Evolutionary conservation across 78 protist genomes (phyloP), one percentile per base, ranked within the genome.

Genomic region (Dictyostelium brefeldianum): DNA sequence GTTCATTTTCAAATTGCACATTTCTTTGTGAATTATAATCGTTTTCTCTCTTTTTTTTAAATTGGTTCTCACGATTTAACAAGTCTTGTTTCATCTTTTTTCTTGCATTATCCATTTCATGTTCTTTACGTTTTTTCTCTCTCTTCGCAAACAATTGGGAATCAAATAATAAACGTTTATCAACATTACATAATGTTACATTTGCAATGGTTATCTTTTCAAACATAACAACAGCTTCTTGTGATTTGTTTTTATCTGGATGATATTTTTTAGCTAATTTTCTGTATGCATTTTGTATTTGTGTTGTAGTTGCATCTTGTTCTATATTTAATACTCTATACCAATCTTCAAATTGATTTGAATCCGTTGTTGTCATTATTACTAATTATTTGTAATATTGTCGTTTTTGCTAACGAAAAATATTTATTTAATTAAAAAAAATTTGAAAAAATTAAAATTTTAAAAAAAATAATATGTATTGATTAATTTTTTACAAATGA

Each of bases 171-270:
- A 29, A n/a, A n/a, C 84, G 25, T 50, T 54, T 77, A 20, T 77
- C 78, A 12, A 77, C 67, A 64, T 87, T 56, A 9, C 54, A 12
- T 29, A 87, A 22, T 64, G 80, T 77, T 15, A 31, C 62, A 25
- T 87, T 53, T 18, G 93, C 93, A 11, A 36, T 77, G 5, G 93
- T 27, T 50, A 87, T 87, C 80, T 87, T 87, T 78, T 87, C 93
- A 87, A 87, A 87, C 93, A 87, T 87, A 18, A 77, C 36, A 5
- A 54, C 83, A 6, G 95, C 90, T 75, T 91, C 95, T 53, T 50
- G 51, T n/a, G 84, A 36, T 22, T 82, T 82, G 51, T 91, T 91
- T 89, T 91, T 91, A 48, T 91, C 95, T 22, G 95, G 95, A 70
- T 91, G 95, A 31, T 81, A 91, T 20, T 53, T 70, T 9, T 74